Base-by-base conservation (phyloP, 257 asterid genomes). In the Paraleonurus japonicus region DNA sequence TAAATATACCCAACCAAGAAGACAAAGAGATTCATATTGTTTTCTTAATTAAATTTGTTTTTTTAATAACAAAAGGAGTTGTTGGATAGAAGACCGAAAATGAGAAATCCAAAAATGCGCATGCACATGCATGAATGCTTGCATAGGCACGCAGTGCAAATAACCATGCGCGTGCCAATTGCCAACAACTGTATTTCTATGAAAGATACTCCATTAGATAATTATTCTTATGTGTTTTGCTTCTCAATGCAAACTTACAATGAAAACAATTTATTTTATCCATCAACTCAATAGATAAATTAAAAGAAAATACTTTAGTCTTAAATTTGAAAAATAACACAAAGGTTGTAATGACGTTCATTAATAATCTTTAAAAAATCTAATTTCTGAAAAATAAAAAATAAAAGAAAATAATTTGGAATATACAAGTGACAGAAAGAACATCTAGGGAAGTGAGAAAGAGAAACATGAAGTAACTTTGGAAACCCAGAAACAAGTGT, bases 381-480 rank as follows among this genome's bases (percentile, higher is more conserved):
- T 15, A 11, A 7, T 57, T 54, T 50, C 28, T 28, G 26, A 32
- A 33, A 23, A 37, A 51, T 41, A 1, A 0, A 23, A 24, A 37
- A 48, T 10, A 10, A 27, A 62, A 39, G 7, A 39, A n/a, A 27
- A 13, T 19, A 65, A 15, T 24, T 22, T 32, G 70, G 47, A 30
- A 53, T 50, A 20, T 51, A 43, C 19, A 26, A 33, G 32, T 85
- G 91, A 81, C 89, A 87, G 66, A 77, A 75, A 75, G 92, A 85
- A 87, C 92, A 85, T 88, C 83, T 92, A 72, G 96, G 96, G 94
- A 88, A 92, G 90, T 73, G 96, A 68, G 88, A 92, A 88, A 89
- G 95, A 76, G 85, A 69, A 79, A 78, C 85, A 85, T 77, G 78
- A 87, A 85, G 53, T 70, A 86, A 82, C 88, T 87, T 87, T 84